These are phyloP conservation scores for Cyclostephanos tholiformis DNA, from an alignment of 108 stramenopile genomes.

Conservation along the genomic window DNA sequence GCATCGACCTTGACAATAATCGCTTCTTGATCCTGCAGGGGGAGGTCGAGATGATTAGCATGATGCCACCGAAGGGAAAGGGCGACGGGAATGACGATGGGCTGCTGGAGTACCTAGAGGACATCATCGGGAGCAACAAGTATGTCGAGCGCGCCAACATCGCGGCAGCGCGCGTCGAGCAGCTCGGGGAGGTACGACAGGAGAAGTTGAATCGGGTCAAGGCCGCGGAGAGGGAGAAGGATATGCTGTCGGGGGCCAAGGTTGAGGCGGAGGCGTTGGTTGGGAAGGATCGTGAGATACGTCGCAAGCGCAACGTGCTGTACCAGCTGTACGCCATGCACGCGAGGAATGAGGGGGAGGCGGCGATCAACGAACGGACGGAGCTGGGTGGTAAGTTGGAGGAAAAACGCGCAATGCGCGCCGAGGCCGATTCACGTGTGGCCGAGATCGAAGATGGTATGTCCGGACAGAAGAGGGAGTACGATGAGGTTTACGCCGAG, in stretches of 20 bases:
- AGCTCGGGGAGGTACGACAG: conserved; percentile 73
- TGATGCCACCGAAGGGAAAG: conserved; percentile 99
- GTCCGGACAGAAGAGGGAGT: conserved; percentile 59
- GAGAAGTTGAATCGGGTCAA: conserved; percentile 96
- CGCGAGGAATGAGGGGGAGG: conserved; percentile 45
- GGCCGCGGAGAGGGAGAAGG: conserved; percentile 95
- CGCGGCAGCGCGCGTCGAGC: conserved; percentile 86
- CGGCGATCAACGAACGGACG: conserved; percentile 52
- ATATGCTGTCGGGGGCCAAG: conserved; percentile 87
- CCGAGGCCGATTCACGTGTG: conserved; percentile 56
- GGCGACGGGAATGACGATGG: conserved; percentile 91
- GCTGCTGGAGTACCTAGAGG: conserved; percentile 98
- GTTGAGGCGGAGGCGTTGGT: conserved; percentile 89
- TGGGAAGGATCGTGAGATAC: conserved; percentile 84
- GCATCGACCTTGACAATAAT: conserved; percentile 98
- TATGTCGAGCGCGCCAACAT: conserved; percentile 88
- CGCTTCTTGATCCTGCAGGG: conserved; percentile 98
- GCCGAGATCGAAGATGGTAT: conserved; percentile 69
- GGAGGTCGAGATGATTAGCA: conserved; percentile 98
- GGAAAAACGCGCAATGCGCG: conserved; percentile 48
- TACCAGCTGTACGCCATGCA: conserved; percentile 78
- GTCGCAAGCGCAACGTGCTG: conserved; percentile 87
- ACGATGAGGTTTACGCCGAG: conserved; percentile 62
- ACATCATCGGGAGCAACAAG: conserved; percentile 97
- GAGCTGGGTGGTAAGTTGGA: conserved; percentile 51